Conservation (phyloP, 768 basidiomycete species). For the Phlebiopsis flavidoalba region DNA sequence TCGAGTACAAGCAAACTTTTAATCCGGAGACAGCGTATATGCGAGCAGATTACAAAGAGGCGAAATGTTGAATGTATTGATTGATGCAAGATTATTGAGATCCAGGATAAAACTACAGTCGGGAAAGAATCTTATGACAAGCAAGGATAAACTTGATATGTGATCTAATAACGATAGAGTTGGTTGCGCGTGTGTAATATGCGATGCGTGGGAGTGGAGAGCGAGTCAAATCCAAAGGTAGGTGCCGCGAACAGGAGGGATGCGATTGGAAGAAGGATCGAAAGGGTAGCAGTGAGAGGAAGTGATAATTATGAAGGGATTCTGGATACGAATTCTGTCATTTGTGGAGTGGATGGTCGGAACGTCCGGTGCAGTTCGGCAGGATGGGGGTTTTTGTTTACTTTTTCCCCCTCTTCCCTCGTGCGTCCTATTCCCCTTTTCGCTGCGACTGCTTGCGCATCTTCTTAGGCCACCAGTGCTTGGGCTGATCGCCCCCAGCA, state of each 20-base stretch:
- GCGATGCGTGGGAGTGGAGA: neutral
- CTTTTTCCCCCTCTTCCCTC: no score
- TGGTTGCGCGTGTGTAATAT: neutral
- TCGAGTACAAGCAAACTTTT: no score
- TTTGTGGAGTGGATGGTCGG: slow-evolving; percentile 7
- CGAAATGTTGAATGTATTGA: no score
- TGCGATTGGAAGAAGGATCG: neutral
- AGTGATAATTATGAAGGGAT: neutral
- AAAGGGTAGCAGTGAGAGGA: neutral
- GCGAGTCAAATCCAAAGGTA: neutral
- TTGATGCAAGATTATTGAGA: no score
- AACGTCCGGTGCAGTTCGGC: neutral
- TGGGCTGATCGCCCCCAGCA: slow-evolving; percentile 1
- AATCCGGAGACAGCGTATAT: no score
- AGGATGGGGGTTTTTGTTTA: no score
- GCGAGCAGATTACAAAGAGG: no score
- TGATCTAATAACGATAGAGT: neutral
- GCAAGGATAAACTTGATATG: no score
- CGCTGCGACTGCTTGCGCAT: slow-evolving; percentile 18
- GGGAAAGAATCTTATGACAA: no score
- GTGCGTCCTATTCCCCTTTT: no score
- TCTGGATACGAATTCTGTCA: slow-evolving; percentile 2
- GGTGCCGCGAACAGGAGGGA: neutral
- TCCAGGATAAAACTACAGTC: no score
- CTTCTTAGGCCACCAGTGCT: slow-evolving; percentile 14